Evolutionary conservation across 306 rosid species (phyloP).

Genomic region (Leucaena leucocephala): DNA sequence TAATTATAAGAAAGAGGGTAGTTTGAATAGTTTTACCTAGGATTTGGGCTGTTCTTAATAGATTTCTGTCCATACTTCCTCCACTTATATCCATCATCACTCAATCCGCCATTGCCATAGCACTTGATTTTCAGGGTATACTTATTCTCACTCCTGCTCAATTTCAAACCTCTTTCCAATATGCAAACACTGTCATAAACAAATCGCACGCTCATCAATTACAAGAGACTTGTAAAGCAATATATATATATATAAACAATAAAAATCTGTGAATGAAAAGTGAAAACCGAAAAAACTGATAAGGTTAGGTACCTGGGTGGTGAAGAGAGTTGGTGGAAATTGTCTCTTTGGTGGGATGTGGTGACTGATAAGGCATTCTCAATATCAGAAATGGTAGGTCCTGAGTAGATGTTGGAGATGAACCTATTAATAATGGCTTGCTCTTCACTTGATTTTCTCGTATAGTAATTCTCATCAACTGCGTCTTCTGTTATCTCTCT

Average conservation of each 20-base stretch:
- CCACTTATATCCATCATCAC: conserved; percentile 95
- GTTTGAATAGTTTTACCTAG: conserved; percentile 54
- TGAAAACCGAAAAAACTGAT: neutral
- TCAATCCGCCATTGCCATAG: conserved; percentile 61
- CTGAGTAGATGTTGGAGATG: conserved; percentile 60
- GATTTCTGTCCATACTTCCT: conserved; percentile 93
- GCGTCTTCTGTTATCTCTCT: conserved; percentile 70
- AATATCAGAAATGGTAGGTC: conserved; percentile 75
- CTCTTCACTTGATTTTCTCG: neutral
- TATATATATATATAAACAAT: no score
- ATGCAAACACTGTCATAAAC: conserved; percentile 51
- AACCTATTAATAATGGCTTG: conserved; percentile 39
- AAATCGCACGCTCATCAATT: neutral
- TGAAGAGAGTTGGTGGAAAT: conserved; percentile 49
- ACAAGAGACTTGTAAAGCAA: neutral
- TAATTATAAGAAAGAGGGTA: neutral
- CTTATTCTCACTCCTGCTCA: conserved; percentile 75
- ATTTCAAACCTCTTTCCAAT: conserved; percentile 52
- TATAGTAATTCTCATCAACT: neutral
- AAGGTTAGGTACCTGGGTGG: conserved; percentile 44
- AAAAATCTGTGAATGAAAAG: neutral
- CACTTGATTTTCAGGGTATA: conserved; percentile 77
- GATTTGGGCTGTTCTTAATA: conserved; percentile 89
- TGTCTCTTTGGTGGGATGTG: conserved; percentile 42
- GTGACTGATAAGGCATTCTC: conserved; percentile 68